phyloP scores from a whole-genome alignment of 2,329 filamentous ascomycete genomes.

The Alternaria sp. region DNA sequence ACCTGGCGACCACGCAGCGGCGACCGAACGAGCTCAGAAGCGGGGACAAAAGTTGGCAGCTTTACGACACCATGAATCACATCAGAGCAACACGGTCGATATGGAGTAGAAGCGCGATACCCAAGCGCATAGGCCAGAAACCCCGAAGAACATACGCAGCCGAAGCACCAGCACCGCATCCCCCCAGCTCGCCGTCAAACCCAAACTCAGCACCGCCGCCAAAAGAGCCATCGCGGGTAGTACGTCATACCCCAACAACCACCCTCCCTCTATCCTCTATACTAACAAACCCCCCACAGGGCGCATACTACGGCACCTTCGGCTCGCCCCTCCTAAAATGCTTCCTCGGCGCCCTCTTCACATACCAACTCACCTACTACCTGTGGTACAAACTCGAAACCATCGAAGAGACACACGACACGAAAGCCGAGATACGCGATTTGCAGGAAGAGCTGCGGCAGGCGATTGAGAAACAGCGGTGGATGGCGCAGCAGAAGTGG shows the following conservation, averaged over 20 bases:
- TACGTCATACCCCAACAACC: conserved; percentile 19
- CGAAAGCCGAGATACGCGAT: conserved; percentile 35
- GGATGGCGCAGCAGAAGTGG: conserved; percentile 8
- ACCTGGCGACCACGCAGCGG: conserved; percentile 4
- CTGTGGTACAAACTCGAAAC: conserved; percentile 76
- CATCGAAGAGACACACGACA: conserved; percentile 68
- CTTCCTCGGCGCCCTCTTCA: conserved; percentile 75
- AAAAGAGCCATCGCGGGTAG: conserved; percentile 28
- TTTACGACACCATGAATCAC: conserved; percentile 18
- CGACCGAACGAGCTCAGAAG: neutral
- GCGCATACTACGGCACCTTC: conserved; percentile 76
- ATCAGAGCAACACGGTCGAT: conserved; percentile 10
- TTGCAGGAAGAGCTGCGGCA: conserved; percentile 32
- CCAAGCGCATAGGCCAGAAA: conserved; percentile 6
- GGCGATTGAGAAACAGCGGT: conserved; percentile 25
- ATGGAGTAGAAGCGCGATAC: conserved; percentile 1
- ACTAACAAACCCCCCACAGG: conserved; percentile 15
- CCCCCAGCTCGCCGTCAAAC: conserved; percentile 17
- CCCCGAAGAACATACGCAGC: conserved; percentile 24
- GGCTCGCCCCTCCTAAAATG: conserved; percentile 75
- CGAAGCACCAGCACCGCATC: conserved; percentile 15
- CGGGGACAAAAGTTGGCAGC: neutral
- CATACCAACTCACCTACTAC: conserved; percentile 80
- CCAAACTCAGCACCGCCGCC: conserved; percentile 18
- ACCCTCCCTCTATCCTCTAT: neutral